Percentiles rank a stretch among this genome's conserved stretches.
phyloP scores from a whole-genome alignment of 2,329 filamentous ascomycete species.

The Xylariaceae sp. region DNA sequence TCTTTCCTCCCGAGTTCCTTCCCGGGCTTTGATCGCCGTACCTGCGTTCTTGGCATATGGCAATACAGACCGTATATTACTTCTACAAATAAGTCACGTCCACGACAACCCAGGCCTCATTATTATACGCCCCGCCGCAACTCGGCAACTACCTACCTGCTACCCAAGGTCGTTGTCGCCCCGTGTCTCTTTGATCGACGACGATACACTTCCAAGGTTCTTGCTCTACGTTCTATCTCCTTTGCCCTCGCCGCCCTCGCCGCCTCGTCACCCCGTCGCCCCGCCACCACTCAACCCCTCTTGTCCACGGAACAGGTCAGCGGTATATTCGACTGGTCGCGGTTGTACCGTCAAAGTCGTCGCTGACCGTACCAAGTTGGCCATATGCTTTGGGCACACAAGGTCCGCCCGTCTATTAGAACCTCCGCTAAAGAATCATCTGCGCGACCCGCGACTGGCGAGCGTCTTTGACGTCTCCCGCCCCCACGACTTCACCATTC shows the following conservation, averaged over 20 bases:
- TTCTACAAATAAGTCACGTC: too few relatives aligned
- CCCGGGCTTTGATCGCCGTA: not conserved
- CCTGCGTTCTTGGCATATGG: not conserved
- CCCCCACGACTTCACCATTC: constrained; percentile 50
- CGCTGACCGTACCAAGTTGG: not conserved
- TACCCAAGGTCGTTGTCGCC: not conserved
- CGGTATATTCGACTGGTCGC: too few relatives aligned
- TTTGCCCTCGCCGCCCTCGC: not conserved
- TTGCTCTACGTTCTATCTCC: not conserved
- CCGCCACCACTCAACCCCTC: not conserved
- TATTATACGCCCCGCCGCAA: too few relatives aligned
- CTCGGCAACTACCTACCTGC: not conserved
- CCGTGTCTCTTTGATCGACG: not conserved
- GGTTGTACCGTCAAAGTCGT: not conserved
- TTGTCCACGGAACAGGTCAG: too few relatives aligned
- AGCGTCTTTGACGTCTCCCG: constrained; percentile 22
- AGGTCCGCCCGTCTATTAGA: constrained; percentile 1
- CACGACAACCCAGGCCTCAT: too few relatives aligned
- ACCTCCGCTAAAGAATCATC: constrained; percentile 5
- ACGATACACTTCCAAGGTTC: not conserved
- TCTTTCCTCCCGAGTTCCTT: not conserved
- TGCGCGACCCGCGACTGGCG: constrained; percentile 24
- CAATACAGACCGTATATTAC: too few relatives aligned
- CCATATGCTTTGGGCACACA: not conserved
- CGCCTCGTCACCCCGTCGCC: not conserved